Evolutionary conservation across 2,329 filamentous ascomycete genomes (phyloP), one percentile per base, ranked within the genome.

Genomic region (Claviceps capensis): DNA sequence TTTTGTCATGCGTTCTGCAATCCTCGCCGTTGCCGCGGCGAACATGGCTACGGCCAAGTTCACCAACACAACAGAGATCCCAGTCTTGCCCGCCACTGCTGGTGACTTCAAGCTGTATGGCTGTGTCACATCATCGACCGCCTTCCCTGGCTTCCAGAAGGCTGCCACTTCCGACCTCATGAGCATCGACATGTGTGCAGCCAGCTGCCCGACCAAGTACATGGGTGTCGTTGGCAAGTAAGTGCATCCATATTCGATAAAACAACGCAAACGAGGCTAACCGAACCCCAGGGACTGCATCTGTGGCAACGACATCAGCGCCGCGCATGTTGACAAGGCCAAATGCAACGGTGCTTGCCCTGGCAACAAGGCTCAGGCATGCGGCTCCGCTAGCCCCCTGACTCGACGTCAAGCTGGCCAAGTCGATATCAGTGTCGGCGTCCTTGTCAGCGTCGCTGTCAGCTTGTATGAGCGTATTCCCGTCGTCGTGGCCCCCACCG

Each of bases 1-100:
- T 57, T 62, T 51, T 47, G 50, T 22, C 30, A 67, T 67, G 65
- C 64, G 61, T 57, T 64, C 57, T 56, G 57, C 62, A 47, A 47
- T 58, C 50, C 45, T 67, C 42, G 51, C 62, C 56, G 54, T 66
- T 8, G 65, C 62, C 58, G 60, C 61, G 54, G 60, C 60, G 60
- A 61, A 63, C 42, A 44, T 63, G 54, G 64, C 56, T 52, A 49
- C 60, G 47, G 65, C 64, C 49, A 55, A 56, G 49, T 53, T 55
- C 30, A 9, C 41, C 14, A 55, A 56, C 48, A 38, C 53, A 16
- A 54, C 53, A 16, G 40, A 23, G n/a, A 7, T 4, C 2, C 17
- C 17, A 22, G 23, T 54, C 42, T 54, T 61, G 53, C 62, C 64
- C 6, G 22, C 41, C 2, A 14, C 26, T 4, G 42, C 60, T 2